Percentiles rank a stretch among this genome's conserved stretches.
These are phyloP conservation scores for Pseudogymnoascus sp. DNA, from an alignment of 2,329 filamentous ascomycete species.

Conservation along the genomic window DNA sequence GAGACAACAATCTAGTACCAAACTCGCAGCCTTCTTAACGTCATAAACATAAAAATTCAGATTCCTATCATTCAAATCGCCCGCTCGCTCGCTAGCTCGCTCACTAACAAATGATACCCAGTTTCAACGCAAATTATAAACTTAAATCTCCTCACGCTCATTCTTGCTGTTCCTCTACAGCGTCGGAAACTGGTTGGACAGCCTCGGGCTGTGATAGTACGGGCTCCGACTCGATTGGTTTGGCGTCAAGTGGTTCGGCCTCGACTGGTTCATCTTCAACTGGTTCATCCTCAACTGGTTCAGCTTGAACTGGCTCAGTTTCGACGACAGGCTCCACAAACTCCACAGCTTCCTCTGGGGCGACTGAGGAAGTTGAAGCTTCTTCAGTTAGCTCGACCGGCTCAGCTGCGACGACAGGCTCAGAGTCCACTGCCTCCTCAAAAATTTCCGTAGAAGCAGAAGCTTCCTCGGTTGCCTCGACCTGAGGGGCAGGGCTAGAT, in stretches of 20 bases:
- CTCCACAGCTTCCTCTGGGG: neutral
- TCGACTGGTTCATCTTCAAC: neutral
- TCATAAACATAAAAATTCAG: neutral
- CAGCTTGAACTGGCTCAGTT: neutral
- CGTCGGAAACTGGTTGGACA: neutral
- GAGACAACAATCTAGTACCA: neutral
- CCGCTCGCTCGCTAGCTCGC: conserved; percentile 3
- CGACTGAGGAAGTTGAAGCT: neutral
- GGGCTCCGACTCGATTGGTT: neutral
- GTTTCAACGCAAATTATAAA: neutral
- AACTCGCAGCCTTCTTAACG: neutral
- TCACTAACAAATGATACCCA: neutral
- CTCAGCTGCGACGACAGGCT: neutral
- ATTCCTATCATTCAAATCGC: neutral
- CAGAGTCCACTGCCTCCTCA: neutral
- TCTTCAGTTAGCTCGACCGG: neutral
- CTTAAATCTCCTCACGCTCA: neutral
- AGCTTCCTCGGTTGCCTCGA: neutral
- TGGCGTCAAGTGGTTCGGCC: neutral
- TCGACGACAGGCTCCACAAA: neutral
- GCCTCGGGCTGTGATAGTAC: neutral
- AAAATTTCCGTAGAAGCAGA: neutral
- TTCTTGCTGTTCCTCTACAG: neutral
- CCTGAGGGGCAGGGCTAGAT: neutral
- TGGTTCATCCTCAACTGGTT: neutral